phyloP scores from a whole-genome alignment of 2,329 filamentous ascomycete genomes.

The Aspergillus hortae region DNA sequence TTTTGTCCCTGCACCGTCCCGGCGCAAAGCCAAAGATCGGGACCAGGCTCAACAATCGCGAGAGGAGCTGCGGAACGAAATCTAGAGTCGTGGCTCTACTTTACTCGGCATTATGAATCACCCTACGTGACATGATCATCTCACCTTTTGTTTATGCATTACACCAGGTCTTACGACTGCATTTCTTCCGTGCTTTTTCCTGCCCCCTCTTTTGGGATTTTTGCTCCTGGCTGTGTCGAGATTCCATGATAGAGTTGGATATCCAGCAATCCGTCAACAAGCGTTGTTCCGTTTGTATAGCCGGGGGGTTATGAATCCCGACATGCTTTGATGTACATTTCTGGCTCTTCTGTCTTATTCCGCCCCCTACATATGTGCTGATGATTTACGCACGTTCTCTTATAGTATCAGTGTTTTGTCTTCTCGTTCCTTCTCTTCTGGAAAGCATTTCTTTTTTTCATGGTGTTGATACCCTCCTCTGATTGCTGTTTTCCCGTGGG shows the following conservation, averaged over 20 bases:
- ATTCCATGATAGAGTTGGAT: too few species aligned
- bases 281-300: conserved; percentile 3
- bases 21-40: conserved; percentile 40
- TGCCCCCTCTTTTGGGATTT: too few species aligned
- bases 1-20: conserved; percentile 39
- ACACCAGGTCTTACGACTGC: not conserved
- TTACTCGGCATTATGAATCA: conserved; percentile 2
- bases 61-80: conserved; percentile 32
- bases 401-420: not conserved
- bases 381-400: conserved; percentile 29
- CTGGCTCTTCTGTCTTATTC: conserved; percentile 15
- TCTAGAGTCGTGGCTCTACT: conserved; percentile 14
- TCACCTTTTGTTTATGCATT: conserved; percentile 16
- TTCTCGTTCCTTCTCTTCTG: conserved; percentile 11
- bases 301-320: not conserved
- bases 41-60: conserved; percentile 33
- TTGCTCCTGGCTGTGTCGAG: too few species aligned
- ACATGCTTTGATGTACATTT: conserved; percentile 26
- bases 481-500: conserved; percentile 25
- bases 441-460: conserved; percentile 34
- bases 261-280: conserved; percentile 7
- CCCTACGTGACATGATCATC: conserved; percentile 1
- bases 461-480: conserved; percentile 43
- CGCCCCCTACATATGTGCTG: conserved; percentile 24
- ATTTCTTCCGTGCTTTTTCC: not conserved